Evolutionary conservation across 1,139 yeast genomes (phyloP).

Genomic region (Wickerhamomyces sp.): DNA sequence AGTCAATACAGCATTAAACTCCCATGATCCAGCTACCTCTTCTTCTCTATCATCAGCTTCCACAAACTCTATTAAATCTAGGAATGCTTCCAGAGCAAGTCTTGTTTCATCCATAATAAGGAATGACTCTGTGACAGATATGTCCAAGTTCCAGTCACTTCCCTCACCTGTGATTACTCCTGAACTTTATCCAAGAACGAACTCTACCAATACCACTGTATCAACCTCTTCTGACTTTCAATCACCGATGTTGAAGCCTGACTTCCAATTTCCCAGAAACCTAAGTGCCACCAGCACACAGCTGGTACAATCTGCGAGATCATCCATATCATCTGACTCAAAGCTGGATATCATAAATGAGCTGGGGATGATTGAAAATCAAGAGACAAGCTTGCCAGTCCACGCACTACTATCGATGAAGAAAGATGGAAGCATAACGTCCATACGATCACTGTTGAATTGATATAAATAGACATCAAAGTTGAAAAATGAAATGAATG

Average conservation of each 20-base stretch:
- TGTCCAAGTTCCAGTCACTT: conserved; percentile 20
- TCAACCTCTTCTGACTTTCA: neutral
- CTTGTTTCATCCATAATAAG: neutral
- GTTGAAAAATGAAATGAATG: too few relatives aligned
- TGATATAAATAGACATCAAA: too few relatives aligned
- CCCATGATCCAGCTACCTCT: conserved; percentile 15
- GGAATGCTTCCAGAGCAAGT: neutral
- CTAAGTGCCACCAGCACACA: neutral
- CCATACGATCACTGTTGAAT: conserved; percentile 20
- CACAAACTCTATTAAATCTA: neutral
- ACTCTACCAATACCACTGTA: neutral
- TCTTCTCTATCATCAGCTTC: conserved; percentile 13
- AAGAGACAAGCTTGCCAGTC: conserved; percentile 28
- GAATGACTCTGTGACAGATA: conserved; percentile 7
- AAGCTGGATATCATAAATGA: conserved; percentile 10
- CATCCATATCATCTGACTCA: conserved; percentile 1
- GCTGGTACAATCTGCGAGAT: neutral
- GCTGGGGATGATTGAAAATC: neutral
- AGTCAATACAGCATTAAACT: conserved; percentile 9
- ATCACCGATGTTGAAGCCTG: conserved; percentile 7
- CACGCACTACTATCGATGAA: conserved; percentile 40
- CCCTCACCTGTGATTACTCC: conserved; percentile 26
- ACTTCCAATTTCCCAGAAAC: conserved; percentile 13
- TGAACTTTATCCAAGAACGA: conserved; percentile 17
- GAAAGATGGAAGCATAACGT: conserved; percentile 36